phyloP scores from a whole-genome alignment of 352 stramenopile genomes.

The Pythium coloratum region DNA sequence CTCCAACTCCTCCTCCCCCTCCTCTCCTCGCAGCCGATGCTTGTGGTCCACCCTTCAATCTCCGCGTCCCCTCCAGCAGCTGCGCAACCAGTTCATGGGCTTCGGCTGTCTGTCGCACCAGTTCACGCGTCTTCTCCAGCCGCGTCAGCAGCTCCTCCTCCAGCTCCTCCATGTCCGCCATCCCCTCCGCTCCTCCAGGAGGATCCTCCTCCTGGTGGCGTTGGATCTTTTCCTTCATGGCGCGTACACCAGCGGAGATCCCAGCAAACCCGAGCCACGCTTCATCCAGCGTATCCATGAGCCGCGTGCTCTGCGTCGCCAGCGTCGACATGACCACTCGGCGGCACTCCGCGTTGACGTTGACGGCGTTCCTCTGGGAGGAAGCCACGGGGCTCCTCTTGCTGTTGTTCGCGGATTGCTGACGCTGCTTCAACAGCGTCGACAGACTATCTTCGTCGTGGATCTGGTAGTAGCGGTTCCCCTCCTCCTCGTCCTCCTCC shows the following conservation, averaged over 20 bases:
- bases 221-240: constrained; percentile 22
- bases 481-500: constrained; percentile 4
- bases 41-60: constrained; percentile 3
- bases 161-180: neutral
- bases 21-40: neutral
- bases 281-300: constrained; percentile 34
- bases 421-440: constrained; percentile 27
- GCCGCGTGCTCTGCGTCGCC: constrained; percentile 23
- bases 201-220: constrained; percentile 7
- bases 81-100: constrained; percentile 32
- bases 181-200: constrained; percentile 2
- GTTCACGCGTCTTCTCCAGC: constrained; percentile 28
- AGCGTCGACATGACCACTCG: constrained; percentile 7
- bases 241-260: constrained; percentile 31
- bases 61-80: constrained; percentile 20
- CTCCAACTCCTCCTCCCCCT: neutral
- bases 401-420: neutral
- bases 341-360: neutral
- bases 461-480: neutral
- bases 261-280: constrained; percentile 39
- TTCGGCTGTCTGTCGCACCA: constrained; percentile 30
- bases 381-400: neutral
- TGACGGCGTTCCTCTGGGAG: neutral
- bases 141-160: constrained; percentile 26
- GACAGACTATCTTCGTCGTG: constrained; percentile 32